phyloP scores from a whole-genome alignment of 768 basidiomycete genomes.

The Jaapia argillacea region DNA sequence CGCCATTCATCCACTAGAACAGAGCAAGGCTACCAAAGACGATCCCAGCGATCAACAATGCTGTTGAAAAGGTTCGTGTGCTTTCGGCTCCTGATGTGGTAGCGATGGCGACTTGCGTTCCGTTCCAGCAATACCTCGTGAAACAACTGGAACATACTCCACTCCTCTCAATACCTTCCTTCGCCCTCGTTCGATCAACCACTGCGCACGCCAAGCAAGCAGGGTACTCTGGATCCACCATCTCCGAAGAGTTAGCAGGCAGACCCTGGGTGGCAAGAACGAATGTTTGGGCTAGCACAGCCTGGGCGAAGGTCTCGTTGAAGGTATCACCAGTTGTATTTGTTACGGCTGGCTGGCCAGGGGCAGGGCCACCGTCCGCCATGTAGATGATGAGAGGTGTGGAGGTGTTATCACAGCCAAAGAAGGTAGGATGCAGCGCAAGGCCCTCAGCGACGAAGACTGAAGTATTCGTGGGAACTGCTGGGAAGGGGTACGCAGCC shows the following conservation, averaged over 20 bases:
- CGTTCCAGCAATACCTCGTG: slow-evolving; percentile 21
- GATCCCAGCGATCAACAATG: no score
- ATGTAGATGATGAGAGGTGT: slow-evolving; percentile 47
- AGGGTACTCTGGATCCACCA: slow-evolving; percentile 31
- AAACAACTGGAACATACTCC: slow-evolving; percentile 18
- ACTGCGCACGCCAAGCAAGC: slow-evolving; percentile 44
- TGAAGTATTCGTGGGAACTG: slow-evolving; percentile 40
- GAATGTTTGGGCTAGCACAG: slow-evolving; percentile 37
- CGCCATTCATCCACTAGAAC: no score
- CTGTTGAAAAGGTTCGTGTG: no score
- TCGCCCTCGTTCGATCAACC: slow-evolving; percentile 33
- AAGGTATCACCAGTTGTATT: slow-evolving; percentile 30
- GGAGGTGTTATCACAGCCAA: slow-evolving; percentile 53
- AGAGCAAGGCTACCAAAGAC: no score
- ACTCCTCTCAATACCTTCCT: slow-evolving; percentile 8
- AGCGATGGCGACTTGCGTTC: no score
- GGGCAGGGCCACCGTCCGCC: slow-evolving; percentile 41
- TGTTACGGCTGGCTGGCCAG: slow-evolving; percentile 26
- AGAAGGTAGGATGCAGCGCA: slow-evolving; percentile 65
- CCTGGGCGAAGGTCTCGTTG: slow-evolving; percentile 20
- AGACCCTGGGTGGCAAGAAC: slow-evolving; percentile 24
- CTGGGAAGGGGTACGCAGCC: slow-evolving; percentile 35
- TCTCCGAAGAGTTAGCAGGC: no score
- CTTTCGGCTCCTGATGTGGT: no score
- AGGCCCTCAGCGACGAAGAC: slow-evolving; percentile 51